phyloP scores from a whole-genome alignment of 1,139 yeast genomes.

The Taphrina confusa region DNA sequence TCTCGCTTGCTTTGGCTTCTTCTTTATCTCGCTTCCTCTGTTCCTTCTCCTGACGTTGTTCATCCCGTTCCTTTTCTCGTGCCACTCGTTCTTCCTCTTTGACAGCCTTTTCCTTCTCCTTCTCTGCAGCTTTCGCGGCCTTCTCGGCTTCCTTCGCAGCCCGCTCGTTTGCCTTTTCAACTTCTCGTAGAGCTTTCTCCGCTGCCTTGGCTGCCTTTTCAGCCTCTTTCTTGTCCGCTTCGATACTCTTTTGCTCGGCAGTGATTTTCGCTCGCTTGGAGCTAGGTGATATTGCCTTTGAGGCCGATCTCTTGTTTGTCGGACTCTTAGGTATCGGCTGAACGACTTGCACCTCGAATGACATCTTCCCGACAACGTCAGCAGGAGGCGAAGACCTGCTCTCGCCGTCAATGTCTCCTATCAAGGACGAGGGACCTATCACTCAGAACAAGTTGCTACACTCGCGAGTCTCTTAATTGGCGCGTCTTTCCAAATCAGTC shows the following conservation, averaged over 20 bases:
- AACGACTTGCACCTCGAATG: neutral
- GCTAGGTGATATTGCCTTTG: neutral
- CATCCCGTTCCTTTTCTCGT: conserved; percentile 46
- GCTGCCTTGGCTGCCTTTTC: conserved; percentile 18
- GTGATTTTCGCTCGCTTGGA: conserved; percentile 3
- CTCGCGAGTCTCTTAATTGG: too few species aligned
- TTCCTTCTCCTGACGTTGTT: conserved; percentile 41
- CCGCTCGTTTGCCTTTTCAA: conserved; percentile 37
- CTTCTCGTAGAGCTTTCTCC: conserved; percentile 45
- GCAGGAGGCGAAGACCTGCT: too few species aligned
- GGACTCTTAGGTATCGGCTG: conserved; percentile 2
- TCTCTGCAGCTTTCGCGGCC: conserved; percentile 9
- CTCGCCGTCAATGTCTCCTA: too few species aligned
- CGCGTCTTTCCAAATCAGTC: too few species aligned
- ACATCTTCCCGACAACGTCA: too few species aligned
- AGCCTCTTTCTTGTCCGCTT: conserved; percentile 9
- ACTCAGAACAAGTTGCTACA: too few species aligned
- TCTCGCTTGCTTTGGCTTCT: conserved; percentile 43
- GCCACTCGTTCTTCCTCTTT: conserved; percentile 26
- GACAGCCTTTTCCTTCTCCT: conserved; percentile 42
- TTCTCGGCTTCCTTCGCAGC: conserved; percentile 24
- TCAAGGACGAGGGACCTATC: too few species aligned
- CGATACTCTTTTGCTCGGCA: conserved; percentile 9
- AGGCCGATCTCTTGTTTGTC: neutral
- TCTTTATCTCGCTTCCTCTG: conserved; percentile 43